Percentiles rank a stretch among this genome's conserved stretches.
Conservation (phyloP, 106 monocot genomes). For the Xerophyta viscosa region DNA sequence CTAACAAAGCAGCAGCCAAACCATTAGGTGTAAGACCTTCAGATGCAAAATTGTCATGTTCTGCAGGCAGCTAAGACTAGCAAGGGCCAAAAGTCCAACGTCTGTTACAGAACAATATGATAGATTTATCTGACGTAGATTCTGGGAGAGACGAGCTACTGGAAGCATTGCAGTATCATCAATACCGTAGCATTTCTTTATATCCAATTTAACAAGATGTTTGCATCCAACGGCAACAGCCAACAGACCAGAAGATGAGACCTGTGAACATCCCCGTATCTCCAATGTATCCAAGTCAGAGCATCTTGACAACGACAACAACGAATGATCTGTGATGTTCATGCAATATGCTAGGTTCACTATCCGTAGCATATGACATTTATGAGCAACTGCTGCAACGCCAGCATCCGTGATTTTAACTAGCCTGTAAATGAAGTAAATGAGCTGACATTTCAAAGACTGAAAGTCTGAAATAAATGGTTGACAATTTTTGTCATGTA, state of each 20-base stretch:
- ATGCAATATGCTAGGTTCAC: slow-evolving; percentile 72
- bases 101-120: slow-evolving; percentile 79
- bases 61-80: slow-evolving; percentile 55
- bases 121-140: slow-evolving; percentile 69
- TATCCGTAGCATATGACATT: slow-evolving; percentile 41
- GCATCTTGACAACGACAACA: slow-evolving; percentile 56
- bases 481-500: no score
- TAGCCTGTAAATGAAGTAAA: slow-evolving; percentile 18
- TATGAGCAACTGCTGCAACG: slow-evolving; percentile 39
- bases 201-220: slow-evolving; percentile 48
- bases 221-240: slow-evolving; percentile 48
- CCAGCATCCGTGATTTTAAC: slow-evolving; percentile 45
- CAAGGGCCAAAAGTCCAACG: slow-evolving; percentile 56
- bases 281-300: slow-evolving; percentile 47
- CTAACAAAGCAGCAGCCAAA: slow-evolving; percentile 43
- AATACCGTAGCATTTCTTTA: slow-evolving; percentile 64
- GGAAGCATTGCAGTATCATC: slow-evolving; percentile 58
- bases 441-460: no score
- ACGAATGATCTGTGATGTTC: slow-evolving; percentile 45
- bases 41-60: slow-evolving; percentile 59
- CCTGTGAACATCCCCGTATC: slow-evolving; percentile 59
- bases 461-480: no score
- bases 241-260: slow-evolving; percentile 52
- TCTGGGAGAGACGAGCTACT: slow-evolving; percentile 49
- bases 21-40: slow-evolving; percentile 43